Conservation (phyloP, 805 yeast genomes). For the Metschnikowia anglica region DNA sequence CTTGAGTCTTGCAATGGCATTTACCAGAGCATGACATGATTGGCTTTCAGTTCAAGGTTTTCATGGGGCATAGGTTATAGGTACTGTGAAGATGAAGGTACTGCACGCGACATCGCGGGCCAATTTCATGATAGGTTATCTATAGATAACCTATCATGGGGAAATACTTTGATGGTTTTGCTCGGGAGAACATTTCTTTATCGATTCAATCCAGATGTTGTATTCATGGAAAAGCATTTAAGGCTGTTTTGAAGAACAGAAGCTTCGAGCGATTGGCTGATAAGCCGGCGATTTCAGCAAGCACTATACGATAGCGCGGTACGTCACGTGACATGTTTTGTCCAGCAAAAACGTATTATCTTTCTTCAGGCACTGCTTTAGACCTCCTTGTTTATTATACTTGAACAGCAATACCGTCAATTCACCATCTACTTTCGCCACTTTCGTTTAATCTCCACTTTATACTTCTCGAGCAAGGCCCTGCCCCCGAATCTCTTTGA, state of each 20-base stretch:
- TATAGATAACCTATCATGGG: too few relatives aligned
- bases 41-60: neutral
- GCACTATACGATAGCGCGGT: constrained; percentile 3
- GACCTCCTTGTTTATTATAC: neutral
- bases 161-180: too few relatives aligned
- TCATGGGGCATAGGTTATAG: neutral
- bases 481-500: constrained; percentile 25
- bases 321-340: constrained; percentile 6
- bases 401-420: neutral
- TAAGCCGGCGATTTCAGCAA: neutral
- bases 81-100: neutral
- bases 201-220: too few relatives aligned
- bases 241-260: too few relatives aligned
- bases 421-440: neutral
- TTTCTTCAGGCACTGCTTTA: neutral
- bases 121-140: too few relatives aligned
- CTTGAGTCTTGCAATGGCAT: constrained; percentile 7
- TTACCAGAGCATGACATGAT: constrained; percentile 17
- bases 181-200: too few relatives aligned
- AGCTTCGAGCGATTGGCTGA: neutral
- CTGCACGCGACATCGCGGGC: neutral
- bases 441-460: neutral
- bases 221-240: too few relatives aligned
- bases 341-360: constrained; percentile 5
- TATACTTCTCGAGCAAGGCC: constrained; percentile 6